Evolutionary conservation across 257 asterid species (phyloP).

Genomic region (Leonotis leonurus): DNA sequence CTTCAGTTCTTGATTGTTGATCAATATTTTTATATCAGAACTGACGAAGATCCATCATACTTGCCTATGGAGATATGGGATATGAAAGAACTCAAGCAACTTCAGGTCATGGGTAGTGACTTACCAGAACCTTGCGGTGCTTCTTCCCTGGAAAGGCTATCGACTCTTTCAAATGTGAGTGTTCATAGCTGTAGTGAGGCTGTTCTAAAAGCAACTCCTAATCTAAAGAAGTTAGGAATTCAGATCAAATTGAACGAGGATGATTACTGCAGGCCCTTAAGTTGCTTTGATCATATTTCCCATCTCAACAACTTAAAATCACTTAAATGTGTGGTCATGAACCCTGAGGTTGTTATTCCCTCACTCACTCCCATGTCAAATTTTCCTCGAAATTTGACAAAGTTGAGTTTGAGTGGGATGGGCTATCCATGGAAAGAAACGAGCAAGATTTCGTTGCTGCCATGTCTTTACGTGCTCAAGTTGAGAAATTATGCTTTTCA

Average conservation of each 20-base stretch:
- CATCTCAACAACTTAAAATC: conserved; percentile 3
- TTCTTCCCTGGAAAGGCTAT: not conserved
- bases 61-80: conserved; percentile 14
- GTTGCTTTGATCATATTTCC: conserved; percentile 1
- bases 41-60: not conserved
- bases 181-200: not conserved
- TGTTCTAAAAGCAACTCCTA: conserved; percentile 3
- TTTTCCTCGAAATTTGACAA: conserved; percentile 5
- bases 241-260: not conserved
- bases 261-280: not conserved
- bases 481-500: conserved; percentile 11
- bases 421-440: conserved; percentile 14
- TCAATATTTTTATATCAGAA: not conserved
- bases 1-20: conserved; percentile 8
- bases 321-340: conserved; percentile 5
- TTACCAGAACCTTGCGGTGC: not conserved
- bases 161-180: conserved; percentile 5
- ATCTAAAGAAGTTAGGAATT: conserved; percentile 13
- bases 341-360: conserved; percentile 3
- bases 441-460: not conserved
- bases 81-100: conserved; percentile 14
- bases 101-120: not conserved
- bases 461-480: conserved; percentile 2
- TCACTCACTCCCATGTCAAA: not conserved
- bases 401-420: conserved; percentile 17